Conservation (phyloP, 192 early-diverging fungal genomes). For the Mortierella claussenii region DNA sequence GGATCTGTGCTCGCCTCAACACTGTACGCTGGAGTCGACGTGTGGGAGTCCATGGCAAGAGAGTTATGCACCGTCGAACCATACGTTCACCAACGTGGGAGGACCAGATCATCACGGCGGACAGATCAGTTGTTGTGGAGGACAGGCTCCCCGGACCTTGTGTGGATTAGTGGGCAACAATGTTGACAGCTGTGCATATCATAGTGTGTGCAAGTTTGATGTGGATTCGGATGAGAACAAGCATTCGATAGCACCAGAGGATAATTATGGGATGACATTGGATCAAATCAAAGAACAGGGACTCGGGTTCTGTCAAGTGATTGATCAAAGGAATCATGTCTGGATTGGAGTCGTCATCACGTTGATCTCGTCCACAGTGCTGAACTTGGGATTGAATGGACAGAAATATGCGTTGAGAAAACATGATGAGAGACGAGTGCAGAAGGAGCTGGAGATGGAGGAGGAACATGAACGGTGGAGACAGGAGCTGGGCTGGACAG, state of each 20-base stretch:
- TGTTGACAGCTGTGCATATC: conserved; percentile 62
- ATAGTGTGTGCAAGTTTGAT: conserved; percentile 50
- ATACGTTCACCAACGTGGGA: conserved; percentile 22
- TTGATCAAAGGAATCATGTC: conserved; percentile 61
- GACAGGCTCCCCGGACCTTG: conserved; percentile 45
- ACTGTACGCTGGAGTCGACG: conserved; percentile 69
- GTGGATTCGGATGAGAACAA: neutral
- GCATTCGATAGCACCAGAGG: neutral
- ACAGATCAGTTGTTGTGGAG: conserved; percentile 63
- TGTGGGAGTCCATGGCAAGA: conserved; percentile 72
- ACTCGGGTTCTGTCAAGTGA: conserved; percentile 56
- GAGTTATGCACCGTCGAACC: conserved; percentile 55
- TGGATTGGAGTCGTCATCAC: conserved; percentile 83
- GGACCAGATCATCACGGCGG: conserved; percentile 9
- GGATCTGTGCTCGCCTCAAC: conserved; percentile 60
- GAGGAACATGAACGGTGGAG: conserved; percentile 51
- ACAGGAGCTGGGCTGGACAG: conserved; percentile 44
- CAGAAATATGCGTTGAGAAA: conserved; percentile 84
- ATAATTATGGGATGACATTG: conserved; percentile 7
- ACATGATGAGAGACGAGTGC: conserved; percentile 60
- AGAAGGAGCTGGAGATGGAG: conserved; percentile 42
- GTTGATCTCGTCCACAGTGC: conserved; percentile 70
- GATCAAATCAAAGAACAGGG: conserved; percentile 39
- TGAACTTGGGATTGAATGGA: conserved; percentile 84
- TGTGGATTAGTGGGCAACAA: conserved; percentile 59